Base-by-base conservation (phyloP, 1,284 basidiomycete genomes). In the Moesziomyces sp. region DNA sequence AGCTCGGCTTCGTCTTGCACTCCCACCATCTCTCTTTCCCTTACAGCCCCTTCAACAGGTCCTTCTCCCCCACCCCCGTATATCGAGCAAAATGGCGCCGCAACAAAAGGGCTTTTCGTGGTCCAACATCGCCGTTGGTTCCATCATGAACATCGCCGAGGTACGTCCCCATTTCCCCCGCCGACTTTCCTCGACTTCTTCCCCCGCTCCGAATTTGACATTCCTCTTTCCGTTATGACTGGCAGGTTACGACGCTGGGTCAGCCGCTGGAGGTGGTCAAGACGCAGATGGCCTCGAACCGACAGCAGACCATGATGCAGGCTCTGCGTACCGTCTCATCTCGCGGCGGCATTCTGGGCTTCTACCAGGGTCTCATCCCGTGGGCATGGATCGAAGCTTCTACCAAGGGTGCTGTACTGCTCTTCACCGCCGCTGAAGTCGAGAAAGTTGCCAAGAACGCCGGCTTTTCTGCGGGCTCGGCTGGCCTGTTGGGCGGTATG, bases 351-450 rank as follows among this genome's bases (percentile, higher is more conserved):
- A 85, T 92, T 58, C 84, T 87, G 44, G 97, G 97, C 47, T 95
- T 97, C 88, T 99, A 94, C 87, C 97, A 99, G 86, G 97, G 97
- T 77, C 89, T 99, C 62, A 99, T 99, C 84, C 97, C 96, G 80
- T 99, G 96, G 96, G 97, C 97, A 28, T 99, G 97, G 97, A 97
- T 99, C 82, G 97, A 99, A 85, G 97, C 96, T 1, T 97, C 95
- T 1, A 99, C 97, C 3, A 99, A 99, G 85, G 97, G 97, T 54
- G 97, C 89, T 56, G 97, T 99, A 42, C 88, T 99, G 42, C 88
- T 99, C 69, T 99, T 99, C 87, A 91, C 95, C 30, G 94, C 96
- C 23, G 92, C 94, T 3, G 97, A 98, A 85, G 92, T 99, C 53
- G 94, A 99, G 85, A 89, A 90, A 38, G 88, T 88, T 52, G 83